phyloP scores from a whole-genome alignment of 768 basidiomycete species.

The Trametes coccinea region DNA sequence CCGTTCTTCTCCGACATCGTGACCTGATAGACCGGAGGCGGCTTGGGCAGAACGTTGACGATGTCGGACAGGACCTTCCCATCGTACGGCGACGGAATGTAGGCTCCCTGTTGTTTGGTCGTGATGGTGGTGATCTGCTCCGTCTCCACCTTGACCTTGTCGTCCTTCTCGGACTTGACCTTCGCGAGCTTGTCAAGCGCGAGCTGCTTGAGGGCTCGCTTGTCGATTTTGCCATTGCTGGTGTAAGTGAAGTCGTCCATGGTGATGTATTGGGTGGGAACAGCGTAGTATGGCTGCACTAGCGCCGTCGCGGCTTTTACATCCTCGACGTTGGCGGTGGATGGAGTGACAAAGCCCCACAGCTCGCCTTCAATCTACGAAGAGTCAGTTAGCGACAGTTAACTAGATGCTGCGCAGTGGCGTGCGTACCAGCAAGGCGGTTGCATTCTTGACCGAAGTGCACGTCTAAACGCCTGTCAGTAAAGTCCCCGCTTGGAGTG shows the following conservation, averaged over 20 bases:
- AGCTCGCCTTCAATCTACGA: constrained; percentile 45
- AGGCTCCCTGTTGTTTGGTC: constrained; percentile 21
- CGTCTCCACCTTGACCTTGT: background rate
- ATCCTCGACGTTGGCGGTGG: constrained; percentile 36
- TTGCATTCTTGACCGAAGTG: constrained; percentile 44
- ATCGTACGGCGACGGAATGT: constrained; percentile 26
- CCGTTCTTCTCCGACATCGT: constrained; percentile 36
- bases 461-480: constrained; percentile 38
- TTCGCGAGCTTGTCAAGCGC: constrained; percentile 12
- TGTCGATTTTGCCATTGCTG: constrained; percentile 47
- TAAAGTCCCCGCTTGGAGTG: constrained; percentile 17
- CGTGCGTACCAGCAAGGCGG: constrained; percentile 42
- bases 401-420: background rate
- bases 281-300: constrained; percentile 60
- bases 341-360: constrained; percentile 57
- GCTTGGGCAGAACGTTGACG: constrained; percentile 24
- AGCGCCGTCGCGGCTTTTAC: constrained; percentile 48
- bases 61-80: constrained; percentile 23
- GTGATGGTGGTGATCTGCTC: background rate
- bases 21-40: constrained; percentile 31
- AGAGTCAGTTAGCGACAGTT: background rate
- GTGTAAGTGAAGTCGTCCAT: constrained; percentile 55
- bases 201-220: constrained; percentile 43
- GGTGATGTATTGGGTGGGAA: constrained; percentile 47
- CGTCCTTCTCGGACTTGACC: constrained; percentile 11